phyloP scores from a whole-genome alignment of 2,329 filamentous ascomycete genomes.

The Calonectria hawksworthii region DNA sequence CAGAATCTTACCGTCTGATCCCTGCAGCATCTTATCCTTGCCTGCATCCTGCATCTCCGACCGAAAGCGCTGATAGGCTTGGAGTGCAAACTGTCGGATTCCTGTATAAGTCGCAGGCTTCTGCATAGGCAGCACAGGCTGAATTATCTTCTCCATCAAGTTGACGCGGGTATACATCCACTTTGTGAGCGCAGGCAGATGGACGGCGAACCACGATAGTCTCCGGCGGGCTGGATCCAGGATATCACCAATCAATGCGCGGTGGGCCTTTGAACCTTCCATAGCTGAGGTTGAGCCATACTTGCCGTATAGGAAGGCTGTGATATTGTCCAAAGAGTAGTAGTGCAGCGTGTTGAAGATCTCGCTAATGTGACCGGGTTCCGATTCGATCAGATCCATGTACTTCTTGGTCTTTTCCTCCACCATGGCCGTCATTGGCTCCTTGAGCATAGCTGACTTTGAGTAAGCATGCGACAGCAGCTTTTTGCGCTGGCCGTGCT shows the following conservation, averaged over 20 bases:
- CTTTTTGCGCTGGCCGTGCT: constrained; percentile 66
- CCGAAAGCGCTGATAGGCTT: constrained; percentile 28
- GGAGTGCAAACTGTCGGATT: constrained; percentile 29
- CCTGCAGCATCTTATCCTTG: background rate
- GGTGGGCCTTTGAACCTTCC: constrained; percentile 24
- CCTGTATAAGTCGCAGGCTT: constrained; percentile 37
- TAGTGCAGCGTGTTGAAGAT: constrained; percentile 37
- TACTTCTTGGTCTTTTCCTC: constrained; percentile 49
- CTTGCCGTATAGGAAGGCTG: constrained; percentile 31
- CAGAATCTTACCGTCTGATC: background rate
- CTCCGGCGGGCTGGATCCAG: constrained; percentile 35
- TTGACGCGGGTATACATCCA: constrained; percentile 32
- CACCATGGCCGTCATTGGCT: constrained; percentile 49
- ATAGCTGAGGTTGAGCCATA: constrained; percentile 33
- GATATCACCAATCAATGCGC: constrained; percentile 31
- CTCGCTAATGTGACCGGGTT: constrained; percentile 32
- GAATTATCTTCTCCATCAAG: background rate
- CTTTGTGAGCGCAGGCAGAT: constrained; percentile 25
- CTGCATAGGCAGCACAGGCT: constrained; percentile 36
- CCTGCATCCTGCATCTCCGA: constrained; percentile 1
- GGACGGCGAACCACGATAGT: constrained; percentile 34
- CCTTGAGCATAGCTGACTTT: constrained; percentile 49
- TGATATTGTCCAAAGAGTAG: constrained; percentile 37
- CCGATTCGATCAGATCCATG: constrained; percentile 42
- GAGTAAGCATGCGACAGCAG: constrained; percentile 66